Evolutionary conservation across 2,329 filamentous ascomycete species (phyloP).

Genomic region (Fusarium multiceps): DNA sequence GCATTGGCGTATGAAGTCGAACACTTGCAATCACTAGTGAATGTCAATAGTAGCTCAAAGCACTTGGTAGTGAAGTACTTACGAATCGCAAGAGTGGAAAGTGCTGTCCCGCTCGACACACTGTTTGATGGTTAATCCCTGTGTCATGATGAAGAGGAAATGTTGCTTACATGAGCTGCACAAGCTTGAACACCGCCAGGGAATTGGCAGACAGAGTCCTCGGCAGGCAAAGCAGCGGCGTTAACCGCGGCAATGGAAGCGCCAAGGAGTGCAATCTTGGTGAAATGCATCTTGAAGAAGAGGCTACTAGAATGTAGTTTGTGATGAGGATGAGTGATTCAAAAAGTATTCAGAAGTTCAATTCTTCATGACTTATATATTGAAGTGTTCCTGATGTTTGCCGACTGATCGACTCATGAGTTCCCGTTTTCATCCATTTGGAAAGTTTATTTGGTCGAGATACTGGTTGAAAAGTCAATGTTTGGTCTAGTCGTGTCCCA

Average conservation of each 20-base stretch:
- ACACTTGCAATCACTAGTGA: slow-evolving; percentile 8
- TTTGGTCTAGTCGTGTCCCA: not conserved
- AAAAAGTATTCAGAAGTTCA: not conserved
- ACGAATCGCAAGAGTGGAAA: slow-evolving; percentile 15
- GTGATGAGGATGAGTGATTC: not conserved
- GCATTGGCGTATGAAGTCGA: not conserved
- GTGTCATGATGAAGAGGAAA: accelerated
- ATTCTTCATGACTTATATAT: slow-evolving; percentile 4
- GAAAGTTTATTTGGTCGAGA: not conserved
- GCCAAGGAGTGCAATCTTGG: slow-evolving; percentile 12
- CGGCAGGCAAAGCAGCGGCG: slow-evolving; percentile 10
- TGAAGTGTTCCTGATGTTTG: not conserved
- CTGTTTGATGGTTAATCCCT: not conserved
- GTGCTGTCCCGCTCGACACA: not conserved
- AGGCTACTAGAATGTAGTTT: not conserved
- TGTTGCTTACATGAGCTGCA: not conserved
- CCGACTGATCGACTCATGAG: not conserved
- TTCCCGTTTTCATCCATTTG: slow-evolving; percentile 1
- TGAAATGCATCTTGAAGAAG: slow-evolving; percentile 7
- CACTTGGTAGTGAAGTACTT: not conserved
- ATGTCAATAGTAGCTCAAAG: not conserved
- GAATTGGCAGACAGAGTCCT: not conserved
- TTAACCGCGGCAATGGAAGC: slow-evolving; percentile 9
- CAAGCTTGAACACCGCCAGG: slow-evolving; percentile 3
- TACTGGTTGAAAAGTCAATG: slow-evolving; percentile 5